Evolutionary conservation across 768 basidiomycete genomes (phyloP), one percentile per base, ranked within the genome.

Genomic region (Pisolithus tinctorius): DNA sequence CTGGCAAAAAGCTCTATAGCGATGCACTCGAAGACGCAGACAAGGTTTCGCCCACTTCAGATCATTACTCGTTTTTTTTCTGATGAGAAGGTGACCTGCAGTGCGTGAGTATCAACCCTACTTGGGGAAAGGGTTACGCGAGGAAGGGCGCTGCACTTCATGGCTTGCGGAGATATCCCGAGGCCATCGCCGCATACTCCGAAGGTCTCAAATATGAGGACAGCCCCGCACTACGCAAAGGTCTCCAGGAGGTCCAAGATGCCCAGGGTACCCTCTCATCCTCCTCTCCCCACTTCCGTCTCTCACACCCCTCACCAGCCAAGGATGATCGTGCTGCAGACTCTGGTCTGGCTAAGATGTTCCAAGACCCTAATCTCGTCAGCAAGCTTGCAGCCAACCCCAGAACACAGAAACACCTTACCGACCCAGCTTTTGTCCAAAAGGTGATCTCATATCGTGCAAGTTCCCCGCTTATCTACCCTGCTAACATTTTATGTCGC

Each of bases 61-160:
- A 45, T 45, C 16, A 45, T 39, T 7, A 30, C 14, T 42, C 47
- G 48, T 49, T 16, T 17, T 59, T 55, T 11, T 41, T 23, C 31
- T 25, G 41, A 20, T 56, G 23, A 34, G 37, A 20, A 30, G 29
- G 41, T 36, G 45, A 48, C 40, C 49, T 34, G 31, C 57, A 94
- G 91, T 91, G 88, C 55, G 77, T 94, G 63, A 78, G 79, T 61
- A 73, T 87, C 52, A 89, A 86, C 58, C 82, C 89, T 4, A 72
- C 78, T 1, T 96, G 94, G 88, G 73, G 84, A 26, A 97, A 97
- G 66, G 93, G 93, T 6, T 92, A 86, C 71, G 86, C 85, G 14
- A 81, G 94, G 51, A 93, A 93, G 64, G 94, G 94, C 43, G 93
- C 94, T 45, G 94, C 94, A 26, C 70, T 96, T 53, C 94, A 96